A percentile compares a stretch with the other conserved stretches of the same genome.
Evolutionary conservation across 2,329 filamentous ascomycete genomes (phyloP).

Genomic region (Aureobasidium sp.): DNA sequence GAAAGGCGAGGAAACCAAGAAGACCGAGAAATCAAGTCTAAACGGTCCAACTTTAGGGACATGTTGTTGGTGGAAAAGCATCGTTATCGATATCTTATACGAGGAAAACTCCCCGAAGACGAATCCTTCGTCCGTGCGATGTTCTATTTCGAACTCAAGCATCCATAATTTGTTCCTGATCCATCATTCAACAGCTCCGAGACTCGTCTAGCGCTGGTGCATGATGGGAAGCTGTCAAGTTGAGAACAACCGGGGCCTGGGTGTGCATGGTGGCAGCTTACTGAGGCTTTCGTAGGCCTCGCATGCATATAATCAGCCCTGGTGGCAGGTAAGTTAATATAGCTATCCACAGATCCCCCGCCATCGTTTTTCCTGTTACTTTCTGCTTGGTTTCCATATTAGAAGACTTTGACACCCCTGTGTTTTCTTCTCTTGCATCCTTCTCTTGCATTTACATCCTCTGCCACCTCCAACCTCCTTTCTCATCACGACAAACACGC

Average conservation of each 20-base stretch:
- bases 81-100: not conserved
- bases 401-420: not conserved
- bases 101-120: not conserved
- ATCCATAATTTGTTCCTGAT: slow-evolving; percentile 1
- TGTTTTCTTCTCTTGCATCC: slow-evolving; percentile 1
- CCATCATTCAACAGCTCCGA: not conserved
- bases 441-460: not conserved
- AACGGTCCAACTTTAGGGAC: not conserved
- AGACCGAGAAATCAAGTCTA: not conserved
- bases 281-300: not conserved
- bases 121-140: slow-evolving; percentile 4
- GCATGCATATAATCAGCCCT: not conserved
- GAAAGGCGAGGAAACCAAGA: not conserved
- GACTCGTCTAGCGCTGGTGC: not conserved
- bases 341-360: not conserved
- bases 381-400: not conserved
- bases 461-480: not conserved
- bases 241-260: not conserved
- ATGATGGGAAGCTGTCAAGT: not conserved
- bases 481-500: not conserved
- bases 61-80: not conserved
- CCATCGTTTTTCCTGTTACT: not conserved
- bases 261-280: slow-evolving; percentile 1
- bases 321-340: slow-evolving; percentile 6
- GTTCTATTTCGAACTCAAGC: slow-evolving; percentile 6